phyloP scores from a whole-genome alignment of 2,329 filamentous ascomycete genomes.

The Cladophialophora bantiana region DNA sequence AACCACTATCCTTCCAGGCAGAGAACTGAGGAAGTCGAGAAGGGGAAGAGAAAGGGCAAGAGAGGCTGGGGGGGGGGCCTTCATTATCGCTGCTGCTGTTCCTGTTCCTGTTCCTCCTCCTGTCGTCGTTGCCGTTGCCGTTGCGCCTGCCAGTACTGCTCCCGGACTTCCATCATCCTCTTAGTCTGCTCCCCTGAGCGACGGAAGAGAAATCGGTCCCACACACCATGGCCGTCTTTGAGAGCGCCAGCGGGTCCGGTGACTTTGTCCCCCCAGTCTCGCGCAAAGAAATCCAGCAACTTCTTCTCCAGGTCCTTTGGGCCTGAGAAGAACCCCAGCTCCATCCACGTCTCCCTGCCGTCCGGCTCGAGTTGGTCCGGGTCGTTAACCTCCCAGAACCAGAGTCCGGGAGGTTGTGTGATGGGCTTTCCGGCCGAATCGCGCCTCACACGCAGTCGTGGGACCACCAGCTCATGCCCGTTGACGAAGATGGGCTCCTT shows the following conservation, averaged over 20 bases:
- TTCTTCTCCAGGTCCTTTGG: conserved; percentile 8
- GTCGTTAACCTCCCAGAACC: background rate
- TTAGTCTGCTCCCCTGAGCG: background rate
- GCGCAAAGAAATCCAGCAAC: background rate
- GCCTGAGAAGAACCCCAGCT: conserved; percentile 4
- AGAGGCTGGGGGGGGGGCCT: background rate
- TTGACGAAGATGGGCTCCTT: background rate
- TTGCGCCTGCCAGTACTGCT: background rate
- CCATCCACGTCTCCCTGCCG: background rate
- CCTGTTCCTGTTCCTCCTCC: background rate
- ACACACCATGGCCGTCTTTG: background rate
- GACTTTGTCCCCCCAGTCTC: background rate
- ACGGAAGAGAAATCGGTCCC: conserved; percentile 1
- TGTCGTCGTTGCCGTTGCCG: background rate
- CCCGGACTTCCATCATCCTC: background rate
- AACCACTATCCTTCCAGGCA: background rate
- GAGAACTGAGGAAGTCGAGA: background rate
- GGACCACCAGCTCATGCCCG: background rate
- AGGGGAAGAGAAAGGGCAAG: background rate
- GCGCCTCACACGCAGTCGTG: conserved; percentile 2
- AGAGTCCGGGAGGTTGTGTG: background rate
- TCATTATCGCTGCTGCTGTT: background rate
- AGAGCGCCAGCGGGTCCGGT: background rate
- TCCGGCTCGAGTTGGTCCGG: background rate
- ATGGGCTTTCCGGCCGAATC: background rate